Evolutionary conservation across 148 eudicot genomes (phyloP).

Genomic region (Amaranthus palmeri): DNA sequence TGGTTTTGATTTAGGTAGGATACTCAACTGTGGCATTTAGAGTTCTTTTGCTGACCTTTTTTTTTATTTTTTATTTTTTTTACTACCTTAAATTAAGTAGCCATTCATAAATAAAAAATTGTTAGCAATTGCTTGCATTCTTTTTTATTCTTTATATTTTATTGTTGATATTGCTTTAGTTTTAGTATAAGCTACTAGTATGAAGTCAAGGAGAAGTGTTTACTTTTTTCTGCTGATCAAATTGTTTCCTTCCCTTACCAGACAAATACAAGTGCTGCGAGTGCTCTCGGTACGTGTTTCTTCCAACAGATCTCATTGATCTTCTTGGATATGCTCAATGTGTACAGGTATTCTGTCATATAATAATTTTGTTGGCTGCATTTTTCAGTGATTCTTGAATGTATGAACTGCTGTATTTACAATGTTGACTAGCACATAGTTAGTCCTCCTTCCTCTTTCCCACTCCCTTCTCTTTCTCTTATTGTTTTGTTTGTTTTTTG

Average conservation of each 20-base stretch:
- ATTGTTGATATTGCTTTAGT: not conserved
- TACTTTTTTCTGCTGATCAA: conserved; percentile 2
- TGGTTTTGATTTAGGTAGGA: not conserved
- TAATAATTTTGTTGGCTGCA: not conserved
- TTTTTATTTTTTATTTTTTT: too few species aligned
- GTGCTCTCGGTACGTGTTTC: conserved; percentile 83
- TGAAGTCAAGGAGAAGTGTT: not conserved
- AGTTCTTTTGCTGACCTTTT: not conserved
- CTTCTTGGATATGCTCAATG: conserved; percentile 98
- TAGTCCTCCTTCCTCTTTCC: not conserved
- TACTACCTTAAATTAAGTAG: not conserved
- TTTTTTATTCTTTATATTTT: not conserved
- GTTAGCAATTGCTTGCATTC: not conserved
- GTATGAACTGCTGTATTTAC: not conserved
- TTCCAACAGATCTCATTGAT: conserved; percentile 76
- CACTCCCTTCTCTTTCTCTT: not conserved
- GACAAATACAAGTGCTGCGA: conserved; percentile 95
- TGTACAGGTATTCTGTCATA: conserved; percentile 63
- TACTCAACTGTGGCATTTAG: not conserved
- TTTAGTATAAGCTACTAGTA: not conserved
- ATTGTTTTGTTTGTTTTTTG: conserved; percentile 14
- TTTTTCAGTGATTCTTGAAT: not conserved
- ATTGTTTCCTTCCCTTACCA: conserved; percentile 29
- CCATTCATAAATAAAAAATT: not conserved
- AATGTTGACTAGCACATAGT: conserved; percentile 6